Percentiles rank a stretch among this genome's conserved stretches.
These are phyloP conservation scores for Ascochyta koolunga DNA, from an alignment of 2,329 filamentous ascomycete species.

Conservation along the genomic window DNA sequence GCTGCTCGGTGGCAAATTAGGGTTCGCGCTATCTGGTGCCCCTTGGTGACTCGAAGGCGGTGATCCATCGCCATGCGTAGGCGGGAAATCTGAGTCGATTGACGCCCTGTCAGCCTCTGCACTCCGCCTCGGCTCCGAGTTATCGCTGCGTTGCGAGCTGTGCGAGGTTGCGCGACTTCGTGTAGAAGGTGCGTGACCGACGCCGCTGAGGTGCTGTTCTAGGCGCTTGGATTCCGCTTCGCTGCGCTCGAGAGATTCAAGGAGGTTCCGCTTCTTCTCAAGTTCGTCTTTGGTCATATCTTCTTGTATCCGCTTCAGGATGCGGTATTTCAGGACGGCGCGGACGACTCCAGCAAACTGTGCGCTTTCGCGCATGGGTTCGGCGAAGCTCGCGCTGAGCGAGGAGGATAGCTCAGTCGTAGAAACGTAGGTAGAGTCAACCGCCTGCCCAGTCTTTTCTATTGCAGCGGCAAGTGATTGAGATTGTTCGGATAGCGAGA, in stretches of 20 bases:
- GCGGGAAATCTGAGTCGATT: slow-evolving; percentile 95
- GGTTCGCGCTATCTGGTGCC: slow-evolving; percentile 54
- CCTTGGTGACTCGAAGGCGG: slow-evolving; percentile 72
- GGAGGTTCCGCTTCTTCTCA: slow-evolving; percentile 78
- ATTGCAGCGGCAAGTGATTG: slow-evolving; percentile 89
- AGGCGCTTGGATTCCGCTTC: slow-evolving; percentile 92
- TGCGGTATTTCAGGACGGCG: slow-evolving; percentile 83
- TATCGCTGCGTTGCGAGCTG: slow-evolving; percentile 54
- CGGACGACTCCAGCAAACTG: slow-evolving; percentile 96
- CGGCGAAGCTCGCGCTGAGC: slow-evolving; percentile 91
- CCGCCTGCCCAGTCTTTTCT: slow-evolving; percentile 91
- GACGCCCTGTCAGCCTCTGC: slow-evolving; percentile 79
- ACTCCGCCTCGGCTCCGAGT: slow-evolving; percentile 47
- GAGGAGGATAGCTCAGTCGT: slow-evolving; percentile 88
- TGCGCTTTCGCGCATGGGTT: slow-evolving; percentile 96
- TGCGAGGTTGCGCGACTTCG: slow-evolving; percentile 72
- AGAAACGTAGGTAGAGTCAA: slow-evolving; percentile 93
- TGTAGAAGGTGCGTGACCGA: slow-evolving; percentile 64
- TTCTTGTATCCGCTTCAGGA: slow-evolving; percentile 93
- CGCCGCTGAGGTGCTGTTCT: slow-evolving; percentile 85
- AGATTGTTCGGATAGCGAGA: slow-evolving; percentile 91
- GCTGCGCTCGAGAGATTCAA: slow-evolving; percentile 90
- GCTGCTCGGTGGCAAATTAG: slow-evolving; percentile 31
- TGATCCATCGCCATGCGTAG: slow-evolving; percentile 77
- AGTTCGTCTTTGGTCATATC: slow-evolving; percentile 96